These are phyloP conservation scores for Jamesozyma piceae DNA, from an alignment of 805 yeast genomes.

Conservation along the genomic window DNA sequence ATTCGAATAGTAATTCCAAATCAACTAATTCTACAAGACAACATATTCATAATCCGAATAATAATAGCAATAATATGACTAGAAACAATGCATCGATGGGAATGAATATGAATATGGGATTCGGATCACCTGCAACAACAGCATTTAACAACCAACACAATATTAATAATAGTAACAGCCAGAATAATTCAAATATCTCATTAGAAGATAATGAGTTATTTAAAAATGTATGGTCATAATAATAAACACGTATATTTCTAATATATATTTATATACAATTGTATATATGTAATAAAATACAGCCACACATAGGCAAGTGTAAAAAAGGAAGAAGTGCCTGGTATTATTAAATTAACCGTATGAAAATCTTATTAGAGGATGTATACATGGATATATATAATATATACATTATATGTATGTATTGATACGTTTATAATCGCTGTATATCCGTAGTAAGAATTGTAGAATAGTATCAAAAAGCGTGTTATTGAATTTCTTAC, in stretches of 20 bases:
- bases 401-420: too few relatives aligned
- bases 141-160: neutral
- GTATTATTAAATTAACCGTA: too few relatives aligned
- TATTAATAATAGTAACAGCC: slow-evolving; percentile 5
- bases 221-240: slow-evolving; percentile 57
- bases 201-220: slow-evolving; percentile 54
- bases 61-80: neutral
- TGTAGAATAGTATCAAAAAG: too few relatives aligned
- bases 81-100: neutral
- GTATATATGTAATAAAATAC: too few relatives aligned
- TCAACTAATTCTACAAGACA: slow-evolving; percentile 1
- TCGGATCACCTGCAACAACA: neutral
- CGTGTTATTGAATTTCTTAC: too few relatives aligned
- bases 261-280: neutral
- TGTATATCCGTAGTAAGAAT: too few relatives aligned
- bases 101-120: neutral
- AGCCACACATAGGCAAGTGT: neutral
- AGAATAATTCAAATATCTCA: slow-evolving; percentile 15
- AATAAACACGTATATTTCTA: neutral
- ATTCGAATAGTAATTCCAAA: slow-evolving; percentile 32
- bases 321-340: neutral
- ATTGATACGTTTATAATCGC: too few relatives aligned
- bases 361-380: too few relatives aligned
- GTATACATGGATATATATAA: too few relatives aligned
- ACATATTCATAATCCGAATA: slow-evolving; percentile 1